Evolutionary conservation across 108 stramenopile species (phyloP).

Genomic region (Fragilariopsis cylindrus): DNA sequence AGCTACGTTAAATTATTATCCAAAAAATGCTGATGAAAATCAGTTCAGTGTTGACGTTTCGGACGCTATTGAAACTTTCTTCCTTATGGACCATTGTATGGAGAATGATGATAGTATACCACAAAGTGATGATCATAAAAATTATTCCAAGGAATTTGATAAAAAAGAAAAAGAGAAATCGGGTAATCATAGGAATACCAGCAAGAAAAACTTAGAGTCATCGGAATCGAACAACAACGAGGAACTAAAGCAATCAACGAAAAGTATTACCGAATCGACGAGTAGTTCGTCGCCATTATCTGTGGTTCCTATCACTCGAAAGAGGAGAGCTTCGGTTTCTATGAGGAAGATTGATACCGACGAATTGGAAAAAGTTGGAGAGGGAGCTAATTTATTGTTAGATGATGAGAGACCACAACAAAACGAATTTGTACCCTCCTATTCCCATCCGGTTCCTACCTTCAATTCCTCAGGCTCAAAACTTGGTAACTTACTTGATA

Average conservation of each 20-base stretch:
- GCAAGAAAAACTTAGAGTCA: neutral
- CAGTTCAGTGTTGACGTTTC: slow-evolving; percentile 35
- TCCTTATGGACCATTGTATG: slow-evolving; percentile 52
- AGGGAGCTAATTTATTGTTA: slow-evolving; percentile 40
- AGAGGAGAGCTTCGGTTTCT: slow-evolving; percentile 22
- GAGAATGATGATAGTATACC: slow-evolving; percentile 12
- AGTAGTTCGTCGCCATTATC: slow-evolving; percentile 6
- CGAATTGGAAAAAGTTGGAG: slow-evolving; percentile 39
- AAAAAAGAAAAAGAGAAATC: neutral
- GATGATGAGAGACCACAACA: slow-evolving; percentile 44
- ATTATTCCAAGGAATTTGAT: neutral
- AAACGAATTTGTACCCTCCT: slow-evolving; percentile 36
- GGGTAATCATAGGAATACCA: neutral
- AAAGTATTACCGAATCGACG: neutral
- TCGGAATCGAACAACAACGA: neutral
- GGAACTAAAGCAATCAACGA: neutral
- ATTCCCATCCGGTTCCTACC: slow-evolving; percentile 35
- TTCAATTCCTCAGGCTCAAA: slow-evolving; percentile 27
- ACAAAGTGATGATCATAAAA: slow-evolving; percentile 6
- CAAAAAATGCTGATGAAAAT: slow-evolving; percentile 11
- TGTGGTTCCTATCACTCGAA: slow-evolving; percentile 48
- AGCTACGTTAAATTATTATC: slow-evolving; percentile 39
- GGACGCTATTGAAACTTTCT: slow-evolving; percentile 43
- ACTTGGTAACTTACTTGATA: slow-evolving; percentile 38
- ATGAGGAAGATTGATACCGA: slow-evolving; percentile 32